Evolutionary conservation across 805 yeast genomes (phyloP).

Genomic region (Lipomyces kockii): DNA sequence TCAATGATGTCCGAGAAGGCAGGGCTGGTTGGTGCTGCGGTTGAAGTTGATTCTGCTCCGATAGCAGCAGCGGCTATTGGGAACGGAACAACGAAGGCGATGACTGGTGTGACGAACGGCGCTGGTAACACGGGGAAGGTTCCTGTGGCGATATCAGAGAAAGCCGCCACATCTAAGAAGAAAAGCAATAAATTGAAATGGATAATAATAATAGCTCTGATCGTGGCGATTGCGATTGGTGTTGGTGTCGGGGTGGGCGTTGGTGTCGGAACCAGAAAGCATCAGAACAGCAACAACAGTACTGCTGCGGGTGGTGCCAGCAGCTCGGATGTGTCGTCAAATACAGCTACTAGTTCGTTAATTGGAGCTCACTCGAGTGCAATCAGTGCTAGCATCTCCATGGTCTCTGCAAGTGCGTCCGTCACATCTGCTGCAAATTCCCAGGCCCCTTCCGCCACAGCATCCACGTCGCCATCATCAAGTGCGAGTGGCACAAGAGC

Average conservation of each 20-base stretch:
- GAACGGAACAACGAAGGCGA: not conserved
- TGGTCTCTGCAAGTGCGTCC: not conserved
- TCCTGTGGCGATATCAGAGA: constrained; percentile 6
- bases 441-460: not conserved
- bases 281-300: constrained; percentile 7
- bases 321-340: constrained; percentile 10
- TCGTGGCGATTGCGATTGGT: constrained; percentile 32
- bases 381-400: not conserved
- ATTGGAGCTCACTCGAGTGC: not conserved
- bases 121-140: not conserved
- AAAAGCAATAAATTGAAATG: constrained; percentile 12
- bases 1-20: constrained; percentile 3
- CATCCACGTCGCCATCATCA: not conserved
- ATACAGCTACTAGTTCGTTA: not conserved
- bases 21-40: not conserved
- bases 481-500: not conserved
- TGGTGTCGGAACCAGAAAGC: constrained; percentile 28
- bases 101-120: not conserved
- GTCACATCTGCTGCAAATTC: not conserved
- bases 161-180: not conserved
- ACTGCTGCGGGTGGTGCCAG: constrained; percentile 5
- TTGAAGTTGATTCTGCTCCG: constrained; percentile 9
- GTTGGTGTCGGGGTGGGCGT: constrained; percentile 37
- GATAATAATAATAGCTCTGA: constrained; percentile 14
- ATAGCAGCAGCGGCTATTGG: constrained; percentile 1